Percentiles rank a stretch among this genome's conserved stretches.
Conservation (phyloP, 495 filamentous ascomycete genomes). For the Ascodesmis nigricans region DNA sequence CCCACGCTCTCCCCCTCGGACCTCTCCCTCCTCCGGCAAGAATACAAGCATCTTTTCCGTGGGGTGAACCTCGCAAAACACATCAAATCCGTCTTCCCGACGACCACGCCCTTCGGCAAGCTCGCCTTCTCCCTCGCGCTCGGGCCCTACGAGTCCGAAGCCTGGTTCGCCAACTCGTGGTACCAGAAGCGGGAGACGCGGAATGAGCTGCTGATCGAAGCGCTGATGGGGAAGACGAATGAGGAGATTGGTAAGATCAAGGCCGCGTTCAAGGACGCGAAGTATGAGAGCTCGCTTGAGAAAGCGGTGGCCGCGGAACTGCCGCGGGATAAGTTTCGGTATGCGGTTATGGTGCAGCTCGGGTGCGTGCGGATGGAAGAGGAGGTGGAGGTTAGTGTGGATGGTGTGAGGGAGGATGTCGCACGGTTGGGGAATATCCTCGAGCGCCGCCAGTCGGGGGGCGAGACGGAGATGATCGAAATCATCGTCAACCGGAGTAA, state of each 20-base stretch:
- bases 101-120: slow-evolving; percentile 51
- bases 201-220: slow-evolving; percentile 77
- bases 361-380: slow-evolving; percentile 59
- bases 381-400: slow-evolving; percentile 30
- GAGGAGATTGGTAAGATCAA: slow-evolving; percentile 78
- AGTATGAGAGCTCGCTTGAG: slow-evolving; percentile 62
- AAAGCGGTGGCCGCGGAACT: slow-evolving; percentile 57
- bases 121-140: slow-evolving; percentile 75
- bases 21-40: slow-evolving; percentile 54
- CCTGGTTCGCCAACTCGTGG: slow-evolving; percentile 97
- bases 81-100: slow-evolving; percentile 53
- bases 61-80: slow-evolving; percentile 89
- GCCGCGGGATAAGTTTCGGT: slow-evolving; percentile 84
- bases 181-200: slow-evolving; percentile 75
- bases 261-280: slow-evolving; percentile 74
- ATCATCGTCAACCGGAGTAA: slow-evolving; percentile 66
- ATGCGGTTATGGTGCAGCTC: slow-evolving; percentile 63
- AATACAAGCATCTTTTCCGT: slow-evolving; percentile 80
- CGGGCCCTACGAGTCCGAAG: slow-evolving; percentile 79
- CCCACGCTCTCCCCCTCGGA: slow-evolving; percentile 69
- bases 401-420: slow-evolving; percentile 48
- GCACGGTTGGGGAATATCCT: slow-evolving; percentile 36
- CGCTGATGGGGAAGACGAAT: slow-evolving; percentile 71
- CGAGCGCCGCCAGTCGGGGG: slow-evolving; percentile 52
- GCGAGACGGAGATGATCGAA: slow-evolving; percentile 75